A percentile compares a stretch with the other conserved stretches of the same genome.
Evolutionary conservation across 2,329 filamentous ascomycete genomes (phyloP).

Genomic region (Zymoseptoria crescenta): DNA sequence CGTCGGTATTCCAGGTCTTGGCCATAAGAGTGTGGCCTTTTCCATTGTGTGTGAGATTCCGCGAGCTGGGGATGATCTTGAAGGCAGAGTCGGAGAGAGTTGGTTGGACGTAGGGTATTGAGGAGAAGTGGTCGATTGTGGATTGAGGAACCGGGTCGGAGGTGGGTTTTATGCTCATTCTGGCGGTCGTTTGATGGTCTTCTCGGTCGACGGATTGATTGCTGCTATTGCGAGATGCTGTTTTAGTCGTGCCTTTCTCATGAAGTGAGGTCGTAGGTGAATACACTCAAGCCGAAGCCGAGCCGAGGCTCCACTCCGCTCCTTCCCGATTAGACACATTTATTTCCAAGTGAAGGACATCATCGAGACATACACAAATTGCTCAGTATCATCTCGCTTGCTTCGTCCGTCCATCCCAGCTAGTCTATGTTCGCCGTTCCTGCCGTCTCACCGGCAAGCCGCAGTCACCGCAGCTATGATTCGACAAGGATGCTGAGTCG

Average conservation of each 20-base stretch:
- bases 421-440: too few relatives aligned
- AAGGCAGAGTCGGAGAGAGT: constrained; percentile 11
- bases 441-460: too few relatives aligned
- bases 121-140: constrained; percentile 16
- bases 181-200: neutral
- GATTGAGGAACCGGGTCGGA: constrained; percentile 4
- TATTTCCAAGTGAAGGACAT: too few relatives aligned
- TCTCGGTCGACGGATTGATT: too few relatives aligned
- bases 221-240: neutral
- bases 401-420: too few relatives aligned
- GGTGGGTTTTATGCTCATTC: neutral
- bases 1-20: constrained; percentile 17
- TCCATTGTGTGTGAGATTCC: constrained; percentile 13
- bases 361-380: too few relatives aligned
- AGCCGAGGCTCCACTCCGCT: neutral
- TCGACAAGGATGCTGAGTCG: neutral
- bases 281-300: neutral
- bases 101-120: constrained; percentile 7
- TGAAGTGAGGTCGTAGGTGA: neutral
- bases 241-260: neutral
- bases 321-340: neutral
- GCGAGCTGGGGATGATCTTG: constrained; percentile 10
- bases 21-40: constrained; percentile 17
- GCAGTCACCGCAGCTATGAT: neutral
- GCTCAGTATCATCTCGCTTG: too few relatives aligned